Percentiles rank a stretch among this genome's conserved stretches.
Evolutionary conservation across 805 yeast species (phyloP).

Genomic region (Spathaspora gorwiae): DNA sequence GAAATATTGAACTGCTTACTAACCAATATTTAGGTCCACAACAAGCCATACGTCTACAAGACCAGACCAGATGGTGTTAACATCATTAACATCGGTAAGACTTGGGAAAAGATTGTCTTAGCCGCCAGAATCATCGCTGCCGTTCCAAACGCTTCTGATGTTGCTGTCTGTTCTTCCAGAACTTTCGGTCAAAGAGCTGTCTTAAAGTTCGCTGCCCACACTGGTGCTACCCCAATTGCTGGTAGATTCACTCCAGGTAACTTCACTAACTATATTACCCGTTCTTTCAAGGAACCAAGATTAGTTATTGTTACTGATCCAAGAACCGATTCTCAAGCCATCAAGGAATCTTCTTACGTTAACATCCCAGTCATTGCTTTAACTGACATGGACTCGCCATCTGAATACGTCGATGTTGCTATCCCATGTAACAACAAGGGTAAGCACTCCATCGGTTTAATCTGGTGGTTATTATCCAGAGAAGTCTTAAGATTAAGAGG

Average conservation of each 20-base stretch:
- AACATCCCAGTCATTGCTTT: conserved; percentile 99
- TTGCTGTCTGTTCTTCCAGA: conserved; percentile 98
- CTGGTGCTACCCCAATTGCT: conserved; percentile 99
- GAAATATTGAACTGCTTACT: conserved; percentile 9
- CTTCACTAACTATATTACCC: conserved; percentile 99
- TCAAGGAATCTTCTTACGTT: conserved; percentile 99
- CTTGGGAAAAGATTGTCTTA: conserved; percentile 99
- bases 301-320: conserved; percentile 98
- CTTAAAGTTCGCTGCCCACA: conserved; percentile 98
- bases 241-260: conserved; percentile 99
- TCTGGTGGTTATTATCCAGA: conserved; percentile 99
- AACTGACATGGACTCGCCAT: conserved; percentile 97
- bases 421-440: conserved; percentile 99
- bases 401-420: conserved; percentile 98
- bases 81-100: conserved; percentile 96
- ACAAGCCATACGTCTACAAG: conserved; percentile 94
- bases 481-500: conserved; percentile 99
- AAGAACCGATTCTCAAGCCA: conserved; percentile 99
- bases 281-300: conserved; percentile 99
- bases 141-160: conserved; percentile 96
- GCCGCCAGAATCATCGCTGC: conserved; percentile 99
- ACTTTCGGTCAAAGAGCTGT: conserved; percentile 99
- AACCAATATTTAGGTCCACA: conserved; percentile 66
- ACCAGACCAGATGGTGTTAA: conserved; percentile 99
- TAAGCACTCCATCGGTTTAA: conserved; percentile 98